Evolutionary conservation across 106 monocot genomes (phyloP).

Genomic region (Narthecium ossifragum): DNA sequence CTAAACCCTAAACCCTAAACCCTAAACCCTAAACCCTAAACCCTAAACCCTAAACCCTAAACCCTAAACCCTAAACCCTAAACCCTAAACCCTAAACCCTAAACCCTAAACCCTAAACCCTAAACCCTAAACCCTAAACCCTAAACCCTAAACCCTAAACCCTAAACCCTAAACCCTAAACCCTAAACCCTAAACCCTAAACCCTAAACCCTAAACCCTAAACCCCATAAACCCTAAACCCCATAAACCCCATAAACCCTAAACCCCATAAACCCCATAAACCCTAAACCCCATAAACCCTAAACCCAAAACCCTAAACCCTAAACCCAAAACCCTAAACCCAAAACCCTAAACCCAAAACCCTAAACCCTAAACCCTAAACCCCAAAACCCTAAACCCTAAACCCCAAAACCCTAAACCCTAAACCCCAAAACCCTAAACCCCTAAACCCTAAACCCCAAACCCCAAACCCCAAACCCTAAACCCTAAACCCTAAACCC

Average conservation of each 20-base stretch:
- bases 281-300: neutral
- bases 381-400: no score
- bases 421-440: no score
- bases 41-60: conserved; percentile 3
- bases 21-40: neutral
- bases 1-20: neutral
- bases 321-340: no score
- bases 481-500: neutral
- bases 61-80: neutral
- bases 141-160: conserved; percentile 6
- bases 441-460: no score
- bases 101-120: conserved; percentile 1
- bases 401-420: no score
- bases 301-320: no score
- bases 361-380: no score
- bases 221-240: no score
- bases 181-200: conserved; percentile 17
- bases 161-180: conserved; percentile 12
- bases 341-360: no score
- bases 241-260: neutral
- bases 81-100: neutral
- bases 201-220: conserved; percentile 9
- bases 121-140: neutral
- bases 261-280: neutral
- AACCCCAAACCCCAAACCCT: no score